Percentiles rank a stretch among this genome's conserved stretches.
Conservation (phyloP, 2,329 filamentous ascomycete species). For the Pleoardoris graminearum region DNA sequence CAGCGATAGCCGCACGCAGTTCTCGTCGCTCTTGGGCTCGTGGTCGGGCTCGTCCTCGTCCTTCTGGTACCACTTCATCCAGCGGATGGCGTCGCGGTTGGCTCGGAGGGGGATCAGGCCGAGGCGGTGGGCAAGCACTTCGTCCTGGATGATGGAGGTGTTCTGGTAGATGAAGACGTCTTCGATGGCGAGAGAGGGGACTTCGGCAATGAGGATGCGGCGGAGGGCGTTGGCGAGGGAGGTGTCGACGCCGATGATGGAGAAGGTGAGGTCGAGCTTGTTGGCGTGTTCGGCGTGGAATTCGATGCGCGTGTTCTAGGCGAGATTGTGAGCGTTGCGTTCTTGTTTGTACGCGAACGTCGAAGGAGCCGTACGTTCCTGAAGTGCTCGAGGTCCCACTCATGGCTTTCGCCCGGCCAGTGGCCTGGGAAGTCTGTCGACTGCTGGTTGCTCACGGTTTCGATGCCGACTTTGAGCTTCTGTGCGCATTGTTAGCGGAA, state of each 20-base stretch:
- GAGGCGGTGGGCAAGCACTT: constrained; percentile 87
- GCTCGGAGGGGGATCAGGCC: constrained; percentile 90
- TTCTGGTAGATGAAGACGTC: constrained; percentile 93
- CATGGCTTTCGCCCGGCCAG: constrained; percentile 83
- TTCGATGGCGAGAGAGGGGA: constrained; percentile 93
- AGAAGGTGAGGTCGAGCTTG: constrained; percentile 75
- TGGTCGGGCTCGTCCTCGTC: not conserved
- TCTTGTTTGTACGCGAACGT: not conserved
- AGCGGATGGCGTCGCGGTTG: constrained; percentile 74
- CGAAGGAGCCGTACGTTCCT: constrained; percentile 50
- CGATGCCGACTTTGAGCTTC: constrained; percentile 84
- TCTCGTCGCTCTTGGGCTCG: constrained; percentile 67
- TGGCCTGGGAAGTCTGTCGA: constrained; percentile 93
- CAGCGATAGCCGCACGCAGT: constrained; percentile 80
- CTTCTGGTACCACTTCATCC: constrained; percentile 81
- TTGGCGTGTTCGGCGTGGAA: constrained; percentile 79
- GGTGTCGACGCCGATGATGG: constrained; percentile 87
- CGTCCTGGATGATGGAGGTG: constrained; percentile 96
- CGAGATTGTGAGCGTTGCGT: not conserved
- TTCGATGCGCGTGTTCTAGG: constrained; percentile 67
- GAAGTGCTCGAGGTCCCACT: constrained; percentile 77
- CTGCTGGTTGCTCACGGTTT: constrained; percentile 86
- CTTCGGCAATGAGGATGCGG: constrained; percentile 91
- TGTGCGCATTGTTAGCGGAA: constrained; percentile 46
- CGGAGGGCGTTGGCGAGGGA: constrained; percentile 96